Evolutionary conservation across 306 rosid species (phyloP), one percentile per base, ranked within the genome.

Genomic region (Trifolium dubium): DNA sequence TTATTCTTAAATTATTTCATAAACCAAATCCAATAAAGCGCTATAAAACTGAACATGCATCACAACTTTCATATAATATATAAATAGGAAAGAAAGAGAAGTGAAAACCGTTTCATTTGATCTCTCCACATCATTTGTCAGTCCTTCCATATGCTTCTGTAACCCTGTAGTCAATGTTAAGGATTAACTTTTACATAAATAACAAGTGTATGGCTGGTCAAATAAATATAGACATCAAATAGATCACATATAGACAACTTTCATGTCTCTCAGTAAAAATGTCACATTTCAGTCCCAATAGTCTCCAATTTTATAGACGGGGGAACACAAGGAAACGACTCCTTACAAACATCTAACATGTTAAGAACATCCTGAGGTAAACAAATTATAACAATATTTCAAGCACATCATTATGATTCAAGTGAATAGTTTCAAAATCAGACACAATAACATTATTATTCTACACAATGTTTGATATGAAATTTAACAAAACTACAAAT

Each of bases 61-160:
- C 8, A 50, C 72, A 56, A 65, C 46, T 17, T 61, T 23, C 23
- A 31, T 74, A 63, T 49, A 63, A 41, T 14, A 64, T 18, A 34
- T 56, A 75, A 23, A 23, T 31, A 59, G 43, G 65, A 49, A 35
- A 29, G 29, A 3, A 68, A 47, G 43, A 67, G 59, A 59, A 43
- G 74, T 61, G 34, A 56, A 39, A 51, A 93, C 98, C 97, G 81
- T 86, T 91, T 93, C 96, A 67, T 89, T 88, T 60, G 97, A 93
- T 88, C 96, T 86, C 77, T 91, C 97, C 63, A 85, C 97, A 47
- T 93, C 97, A 86, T 93, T 89, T 39, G 96, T 82, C 81, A 91
- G 83, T 77, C 93, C 96, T 44, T 88, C 96, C 94, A 89, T 83
- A 72, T 88, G 92, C 61, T 84, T 86, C 87, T 82, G 86, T 81